Evolutionary conservation across 2,329 filamentous ascomycete genomes (phyloP).

Genomic region (Oidium heveae): DNA sequence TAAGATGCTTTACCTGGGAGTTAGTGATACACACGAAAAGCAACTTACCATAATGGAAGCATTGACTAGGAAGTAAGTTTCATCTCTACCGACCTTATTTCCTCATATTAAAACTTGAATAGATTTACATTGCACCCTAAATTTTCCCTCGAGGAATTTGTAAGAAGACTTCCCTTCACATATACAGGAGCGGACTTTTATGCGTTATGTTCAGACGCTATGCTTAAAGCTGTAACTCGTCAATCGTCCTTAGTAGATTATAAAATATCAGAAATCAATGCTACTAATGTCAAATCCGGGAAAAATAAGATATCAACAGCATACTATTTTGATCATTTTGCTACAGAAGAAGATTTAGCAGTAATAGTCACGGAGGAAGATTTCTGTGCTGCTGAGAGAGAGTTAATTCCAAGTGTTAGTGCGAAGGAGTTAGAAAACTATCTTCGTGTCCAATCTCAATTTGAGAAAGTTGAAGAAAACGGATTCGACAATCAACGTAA

Average conservation of each 20-base stretch:
- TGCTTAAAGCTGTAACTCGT: constrained; percentile 93
- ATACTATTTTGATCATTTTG: constrained; percentile 87
- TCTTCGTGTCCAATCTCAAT: constrained; percentile 54
- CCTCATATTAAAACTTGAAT: constrained; percentile 4
- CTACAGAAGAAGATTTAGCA: constrained; percentile 54
- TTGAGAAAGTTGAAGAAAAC: constrained; percentile 35
- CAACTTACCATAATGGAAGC: constrained; percentile 87
- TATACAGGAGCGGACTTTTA: constrained; percentile 97
- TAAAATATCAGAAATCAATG: constrained; percentile 50
- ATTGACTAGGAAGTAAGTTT: constrained; percentile 62
- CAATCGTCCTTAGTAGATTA: constrained; percentile 63
- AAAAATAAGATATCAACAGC: constrained; percentile 41
- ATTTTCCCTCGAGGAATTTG: constrained; percentile 50
- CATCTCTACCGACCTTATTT: background rate
- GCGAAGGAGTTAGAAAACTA: constrained; percentile 83
- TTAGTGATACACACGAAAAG: constrained; percentile 91
- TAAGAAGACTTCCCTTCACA: constrained; percentile 64
- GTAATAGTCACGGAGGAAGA: constrained; percentile 80
- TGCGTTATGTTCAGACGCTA: constrained; percentile 87
- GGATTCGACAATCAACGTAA: background rate
- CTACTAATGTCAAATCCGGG: constrained; percentile 12
- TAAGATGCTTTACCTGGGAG: constrained; percentile 93
- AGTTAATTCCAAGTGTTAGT: constrained; percentile 84
- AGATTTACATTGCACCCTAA: constrained; percentile 68
- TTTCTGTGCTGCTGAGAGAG: constrained; percentile 55